These are phyloP conservation scores for Clitopilus passeckerianus DNA, from an alignment of 768 basidiomycete species.

Conservation along the genomic window DNA sequence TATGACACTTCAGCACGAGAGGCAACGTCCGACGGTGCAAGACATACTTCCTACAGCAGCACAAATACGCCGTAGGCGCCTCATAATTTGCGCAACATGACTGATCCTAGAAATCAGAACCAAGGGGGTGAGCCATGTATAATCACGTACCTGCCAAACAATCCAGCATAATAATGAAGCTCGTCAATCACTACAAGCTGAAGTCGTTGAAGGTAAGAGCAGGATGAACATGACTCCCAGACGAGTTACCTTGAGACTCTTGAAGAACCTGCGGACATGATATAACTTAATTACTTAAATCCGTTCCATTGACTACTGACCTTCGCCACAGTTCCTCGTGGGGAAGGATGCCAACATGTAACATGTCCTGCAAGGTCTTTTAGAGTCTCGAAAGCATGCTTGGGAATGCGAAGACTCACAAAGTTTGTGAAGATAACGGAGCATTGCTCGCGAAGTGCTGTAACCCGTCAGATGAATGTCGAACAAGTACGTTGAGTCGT, in stretches of 20 bases:
- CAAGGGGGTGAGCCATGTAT: no score
- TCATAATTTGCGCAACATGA: slow-evolving; percentile 76
- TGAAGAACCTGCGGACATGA: slow-evolving; percentile 53
- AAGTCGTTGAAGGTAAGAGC: not conserved
- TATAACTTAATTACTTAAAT: not conserved
- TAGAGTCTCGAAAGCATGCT: no score
- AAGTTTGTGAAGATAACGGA: slow-evolving; percentile 90
- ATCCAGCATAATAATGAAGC: slow-evolving; percentile 78
- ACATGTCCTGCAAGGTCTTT: slow-evolving; percentile 58
- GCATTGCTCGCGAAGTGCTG: slow-evolving; percentile 66
- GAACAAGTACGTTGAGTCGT: not conserved
- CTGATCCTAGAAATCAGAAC: slow-evolving; percentile 25
- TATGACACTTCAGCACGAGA: not conserved
- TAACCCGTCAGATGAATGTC: not conserved
- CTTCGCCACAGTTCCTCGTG: slow-evolving; percentile 82
- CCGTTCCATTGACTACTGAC: slow-evolving; percentile 13
- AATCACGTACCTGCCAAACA: slow-evolving; percentile 64
- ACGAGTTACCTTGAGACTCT: slow-evolving; percentile 50
- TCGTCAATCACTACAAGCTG: slow-evolving; percentile 80
- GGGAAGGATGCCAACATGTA: slow-evolving; percentile 82
- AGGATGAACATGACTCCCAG: not conserved
- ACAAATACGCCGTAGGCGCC: slow-evolving; percentile 72
- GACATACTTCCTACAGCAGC: slow-evolving; percentile 71
- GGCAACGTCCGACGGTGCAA: not conserved
- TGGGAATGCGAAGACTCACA: slow-evolving; percentile 31